Evolutionary conservation across 1,139 yeast species (phyloP).

Genomic region (Nadsonia starkeyi-henricii): DNA sequence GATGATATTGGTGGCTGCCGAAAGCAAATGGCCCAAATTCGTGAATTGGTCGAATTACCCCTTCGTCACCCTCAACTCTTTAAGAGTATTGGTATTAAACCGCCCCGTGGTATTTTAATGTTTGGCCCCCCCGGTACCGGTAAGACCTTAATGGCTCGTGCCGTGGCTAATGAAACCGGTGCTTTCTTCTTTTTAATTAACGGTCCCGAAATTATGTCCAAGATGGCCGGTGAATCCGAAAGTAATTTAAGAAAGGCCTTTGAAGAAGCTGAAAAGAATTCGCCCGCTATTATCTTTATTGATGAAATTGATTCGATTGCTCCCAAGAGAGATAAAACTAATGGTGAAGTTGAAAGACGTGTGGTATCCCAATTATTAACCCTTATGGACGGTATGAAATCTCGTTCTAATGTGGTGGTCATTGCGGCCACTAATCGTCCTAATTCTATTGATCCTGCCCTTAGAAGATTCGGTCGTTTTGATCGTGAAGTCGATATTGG

Average conservation of each 20-base stretch:
- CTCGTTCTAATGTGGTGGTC: conserved; percentile 91
- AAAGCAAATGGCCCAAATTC: conserved; percentile 96
- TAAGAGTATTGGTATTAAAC: conserved; percentile 94
- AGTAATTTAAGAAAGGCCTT: conserved; percentile 94
- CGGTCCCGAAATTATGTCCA: conserved; percentile 99
- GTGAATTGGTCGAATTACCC: conserved; percentile 94
- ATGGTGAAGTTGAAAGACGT: conserved; percentile 97
- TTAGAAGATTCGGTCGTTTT: conserved; percentile 96
- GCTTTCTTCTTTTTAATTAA: conserved; percentile 95
- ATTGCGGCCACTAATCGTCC: conserved; percentile 96
- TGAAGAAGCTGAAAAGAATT: conserved; percentile 97
- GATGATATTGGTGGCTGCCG: conserved; percentile 99
- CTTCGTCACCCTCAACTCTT: conserved; percentile 94
- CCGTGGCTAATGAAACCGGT: conserved; percentile 98
- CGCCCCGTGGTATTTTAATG: conserved; percentile 94
- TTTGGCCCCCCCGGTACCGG: conserved; percentile 99
- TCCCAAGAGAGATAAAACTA: conserved; percentile 98
- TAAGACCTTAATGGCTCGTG: conserved; percentile 98
- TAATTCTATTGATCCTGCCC: conserved; percentile 94
- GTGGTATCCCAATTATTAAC: conserved; percentile 95
- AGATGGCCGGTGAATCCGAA: conserved; percentile 99
- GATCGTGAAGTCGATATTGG: conserved; percentile 99
- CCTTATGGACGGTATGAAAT: conserved; percentile 99
- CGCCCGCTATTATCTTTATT: conserved; percentile 92
- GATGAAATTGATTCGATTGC: conserved; percentile 99